These are phyloP conservation scores for Penicillium sp. DNA, from an alignment of 2,329 filamentous ascomycete genomes.

Conservation along the genomic window DNA sequence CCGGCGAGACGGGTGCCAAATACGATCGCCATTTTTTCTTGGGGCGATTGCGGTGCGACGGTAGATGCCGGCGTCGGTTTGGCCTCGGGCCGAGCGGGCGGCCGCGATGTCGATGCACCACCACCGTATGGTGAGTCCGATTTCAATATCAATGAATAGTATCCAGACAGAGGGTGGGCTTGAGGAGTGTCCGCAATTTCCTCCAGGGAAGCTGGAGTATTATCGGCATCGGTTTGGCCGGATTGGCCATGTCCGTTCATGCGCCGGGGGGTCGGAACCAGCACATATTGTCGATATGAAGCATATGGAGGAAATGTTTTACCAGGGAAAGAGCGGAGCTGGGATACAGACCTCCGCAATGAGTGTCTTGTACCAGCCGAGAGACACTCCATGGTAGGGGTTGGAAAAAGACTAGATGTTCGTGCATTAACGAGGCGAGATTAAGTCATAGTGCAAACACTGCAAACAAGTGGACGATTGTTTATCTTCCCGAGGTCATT, in stretches of 20 bases:
- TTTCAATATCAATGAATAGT: slow-evolving; percentile 45
- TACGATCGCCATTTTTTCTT: slow-evolving; percentile 63
- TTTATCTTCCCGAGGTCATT: slow-evolving; percentile 15
- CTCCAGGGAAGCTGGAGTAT: slow-evolving; percentile 7
- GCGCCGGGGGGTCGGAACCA: slow-evolving; percentile 20
- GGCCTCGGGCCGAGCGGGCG: slow-evolving; percentile 14
- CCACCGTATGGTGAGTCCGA: slow-evolving; percentile 27
- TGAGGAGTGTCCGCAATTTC: slow-evolving; percentile 26
- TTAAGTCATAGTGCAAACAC: slow-evolving; percentile 33
- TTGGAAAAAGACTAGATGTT: neutral
- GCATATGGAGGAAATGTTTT: neutral
- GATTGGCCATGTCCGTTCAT: slow-evolving; percentile 16
- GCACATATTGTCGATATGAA: slow-evolving; percentile 20
- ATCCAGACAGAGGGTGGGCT: slow-evolving; percentile 43
- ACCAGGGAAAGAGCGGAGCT: neutral
- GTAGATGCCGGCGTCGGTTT: slow-evolving; percentile 18
- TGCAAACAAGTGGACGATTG: slow-evolving; percentile 37
- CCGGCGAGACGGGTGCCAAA: slow-evolving; percentile 79
- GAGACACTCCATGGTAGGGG: slow-evolving; percentile 31
- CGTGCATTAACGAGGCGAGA: slow-evolving; percentile 7
- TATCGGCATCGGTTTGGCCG: slow-evolving; percentile 8
- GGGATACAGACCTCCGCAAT: slow-evolving; percentile 12
- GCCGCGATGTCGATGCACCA: slow-evolving; percentile 19
- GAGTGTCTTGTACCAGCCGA: slow-evolving; percentile 18
- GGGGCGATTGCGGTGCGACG: slow-evolving; percentile 29